Base-by-base conservation (phyloP, 805 yeast species). In the Pichia gijzeniarum region DNA sequence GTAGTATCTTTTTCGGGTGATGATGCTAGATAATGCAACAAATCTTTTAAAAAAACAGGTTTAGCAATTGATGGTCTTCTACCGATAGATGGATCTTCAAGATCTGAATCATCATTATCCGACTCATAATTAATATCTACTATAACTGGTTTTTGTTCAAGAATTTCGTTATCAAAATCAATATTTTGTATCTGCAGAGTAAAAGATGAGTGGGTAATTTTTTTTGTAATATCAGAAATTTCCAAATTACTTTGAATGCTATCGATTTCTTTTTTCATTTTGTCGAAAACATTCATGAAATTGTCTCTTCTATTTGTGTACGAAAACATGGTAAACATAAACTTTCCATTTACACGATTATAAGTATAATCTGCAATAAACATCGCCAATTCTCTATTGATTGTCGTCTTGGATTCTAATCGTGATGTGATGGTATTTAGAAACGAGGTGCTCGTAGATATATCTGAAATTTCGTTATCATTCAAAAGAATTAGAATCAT, bases 21-120 rank as follows among this genome's bases (percentile, higher is more conserved):
- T 0, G 71, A 68, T 10, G 67, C 65, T 16, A 84, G 67, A 53
- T 82, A 84, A 13, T 67, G 62, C 4, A 87, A 55, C 18, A 90
- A 64, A 49, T 88, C 95, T 51, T 84, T 81, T 34, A 91, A 63
- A 54, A 87, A 91, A 2, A 86, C 70, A 0, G 88, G 89, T 2
- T 66, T 61, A 0, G 71, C 57, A 0, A 77, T 67, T 5, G 59
- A 64, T 2, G 61, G 59, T 6, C 59, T 57, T 13, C 63, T 54
- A 1, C 64, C 63, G 3, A 72, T 47, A 0, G 79, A 63, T 0
- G 78, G 75, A 50, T 54, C 61, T 17, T 62, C 63, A 19, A 73
- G 82, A 14, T 82, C 81, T 20, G 77, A 79, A 42, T 69, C 69
- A 7, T 64, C 71, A 10, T 63, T 64, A 30, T 65, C 68, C 4